Evolutionary conservation across 2,329 filamentous ascomycete genomes (phyloP).

Genomic region (Ceratocystis harringtonii): DNA sequence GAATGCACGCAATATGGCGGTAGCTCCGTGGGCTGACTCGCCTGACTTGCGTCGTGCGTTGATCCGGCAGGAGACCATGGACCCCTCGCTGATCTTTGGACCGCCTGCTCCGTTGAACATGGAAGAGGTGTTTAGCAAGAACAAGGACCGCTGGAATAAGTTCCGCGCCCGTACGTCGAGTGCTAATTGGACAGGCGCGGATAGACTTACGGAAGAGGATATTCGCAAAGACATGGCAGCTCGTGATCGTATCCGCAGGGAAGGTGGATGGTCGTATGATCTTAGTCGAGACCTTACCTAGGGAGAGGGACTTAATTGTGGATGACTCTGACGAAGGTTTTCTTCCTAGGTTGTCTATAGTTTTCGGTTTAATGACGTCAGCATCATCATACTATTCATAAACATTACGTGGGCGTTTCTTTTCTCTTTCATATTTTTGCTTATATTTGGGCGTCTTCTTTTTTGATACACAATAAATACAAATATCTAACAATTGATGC

Average conservation of each 20-base stretch:
- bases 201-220: conserved; percentile 75
- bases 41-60: conserved; percentile 66
- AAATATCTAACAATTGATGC: background rate
- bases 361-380: background rate
- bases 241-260: conserved; percentile 61
- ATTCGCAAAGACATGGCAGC: conserved; percentile 65
- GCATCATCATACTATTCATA: background rate
- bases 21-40: conserved; percentile 67
- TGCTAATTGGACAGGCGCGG: conserved; percentile 80
- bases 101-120: conserved; percentile 77
- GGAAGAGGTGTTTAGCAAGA: conserved; percentile 91
- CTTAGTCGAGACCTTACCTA: conserved; percentile 34
- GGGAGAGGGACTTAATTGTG: conserved; percentile 10
- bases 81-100: conserved; percentile 77
- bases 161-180: conserved; percentile 86
- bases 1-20: conserved; percentile 11
- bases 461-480: background rate
- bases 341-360: background rate
- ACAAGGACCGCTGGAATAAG: conserved; percentile 69
- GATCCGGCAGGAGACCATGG: conserved; percentile 66
- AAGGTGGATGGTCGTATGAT: conserved; percentile 74
- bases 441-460: background rate
- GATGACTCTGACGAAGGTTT: background rate
- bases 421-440: too few relatives aligned
- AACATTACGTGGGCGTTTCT: background rate